Base-by-base conservation (phyloP, 2,329 filamentous ascomycete genomes). In the Apiospora kogelbergensis region DNA sequence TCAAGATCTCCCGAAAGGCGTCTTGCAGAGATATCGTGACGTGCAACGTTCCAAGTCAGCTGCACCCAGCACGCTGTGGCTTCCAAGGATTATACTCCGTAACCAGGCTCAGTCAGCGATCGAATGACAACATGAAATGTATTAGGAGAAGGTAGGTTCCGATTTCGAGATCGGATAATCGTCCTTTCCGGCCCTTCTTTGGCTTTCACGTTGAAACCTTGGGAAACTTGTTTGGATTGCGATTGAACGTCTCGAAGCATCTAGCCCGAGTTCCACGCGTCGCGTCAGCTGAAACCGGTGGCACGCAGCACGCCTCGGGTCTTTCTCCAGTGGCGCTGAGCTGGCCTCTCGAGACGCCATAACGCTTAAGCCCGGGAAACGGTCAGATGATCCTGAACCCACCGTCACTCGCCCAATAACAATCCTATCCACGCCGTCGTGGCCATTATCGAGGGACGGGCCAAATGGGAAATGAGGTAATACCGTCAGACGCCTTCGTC, bases 321-420 rank as follows among this genome's bases (percentile, higher is more conserved):
- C 53, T n/a, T 60, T 60, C 53, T 60, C 53, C 53, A 60, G 53
- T 60, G 53, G 53, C 53, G 30, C 53, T 60, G 53, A 20, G 30
- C 17, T 2, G 30, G 30, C 17, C 4, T 57, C 15, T 42, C 11
- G 40, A 42, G 30, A 37, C 53, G 53, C 53, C 53, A 60, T 60
- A 17, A 37, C n/a, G 53, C 53, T 60, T 60, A 60, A 60, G 30
- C 53, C n/a, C n/a, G 53, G 11, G 7, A 37, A 60, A 37, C 30
- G 53, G n/a, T 60, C 53, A 60, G 53, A 60, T 37, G 53, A 60
- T 30, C 53, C 20, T 7, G 30, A n/a, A 7, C 7, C 53, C 48
- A 53, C 15, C 6, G 17, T 37, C 53, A 60, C 20, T 42, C 40
- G 40, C 40, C 53, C 53, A 60, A 60, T 37, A 60, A 22, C 17